A percentile compares a stretch with the other conserved stretches of the same genome.
These are phyloP conservation scores for Euphorbia celastroides DNA, from an alignment of 441 rosid genomes.

Conservation along the genomic window DNA sequence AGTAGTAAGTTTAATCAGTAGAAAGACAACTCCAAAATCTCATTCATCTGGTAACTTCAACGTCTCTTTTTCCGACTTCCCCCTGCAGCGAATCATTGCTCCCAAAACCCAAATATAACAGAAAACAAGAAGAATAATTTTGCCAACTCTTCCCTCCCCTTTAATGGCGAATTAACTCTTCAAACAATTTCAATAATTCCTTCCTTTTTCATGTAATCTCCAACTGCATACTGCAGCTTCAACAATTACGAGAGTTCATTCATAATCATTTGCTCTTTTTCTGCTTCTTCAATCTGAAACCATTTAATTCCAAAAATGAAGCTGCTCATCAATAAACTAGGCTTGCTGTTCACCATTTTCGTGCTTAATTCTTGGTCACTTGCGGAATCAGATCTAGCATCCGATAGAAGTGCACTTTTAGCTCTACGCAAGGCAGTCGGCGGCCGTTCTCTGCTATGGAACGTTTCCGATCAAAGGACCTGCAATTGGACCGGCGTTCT, in stretches of 20 bases:
- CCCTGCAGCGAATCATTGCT: constrained; percentile 6
- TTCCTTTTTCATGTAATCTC: neutral
- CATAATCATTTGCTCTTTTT: neutral
- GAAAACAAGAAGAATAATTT: neutral
- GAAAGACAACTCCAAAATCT: too few species aligned
- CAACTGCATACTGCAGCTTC: neutral
- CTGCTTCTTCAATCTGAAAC: neutral
- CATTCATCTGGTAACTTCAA: too few species aligned
- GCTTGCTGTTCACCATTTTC: constrained; percentile 1
- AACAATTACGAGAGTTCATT: neutral
- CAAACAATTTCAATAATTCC: too few species aligned
- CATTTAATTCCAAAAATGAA: constrained; percentile 13
- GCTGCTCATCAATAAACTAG: neutral
- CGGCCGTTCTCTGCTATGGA: constrained; percentile 79
- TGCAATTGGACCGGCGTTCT: constrained; percentile 79
- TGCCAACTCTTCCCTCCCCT: neutral
- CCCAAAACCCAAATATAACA: neutral
- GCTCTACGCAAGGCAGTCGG: constrained; percentile 62
- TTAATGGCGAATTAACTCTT: too few species aligned
- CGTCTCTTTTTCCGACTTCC: too few species aligned
- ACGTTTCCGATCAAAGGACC: constrained; percentile 34
- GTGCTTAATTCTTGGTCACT: constrained; percentile 20
- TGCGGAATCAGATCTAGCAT: constrained; percentile 49
- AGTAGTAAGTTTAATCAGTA: too few species aligned
- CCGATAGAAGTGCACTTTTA: constrained; percentile 68